These are phyloP conservation scores for Trametes cingulata DNA, from an alignment of 768 basidiomycete genomes.

Conservation along the genomic window DNA sequence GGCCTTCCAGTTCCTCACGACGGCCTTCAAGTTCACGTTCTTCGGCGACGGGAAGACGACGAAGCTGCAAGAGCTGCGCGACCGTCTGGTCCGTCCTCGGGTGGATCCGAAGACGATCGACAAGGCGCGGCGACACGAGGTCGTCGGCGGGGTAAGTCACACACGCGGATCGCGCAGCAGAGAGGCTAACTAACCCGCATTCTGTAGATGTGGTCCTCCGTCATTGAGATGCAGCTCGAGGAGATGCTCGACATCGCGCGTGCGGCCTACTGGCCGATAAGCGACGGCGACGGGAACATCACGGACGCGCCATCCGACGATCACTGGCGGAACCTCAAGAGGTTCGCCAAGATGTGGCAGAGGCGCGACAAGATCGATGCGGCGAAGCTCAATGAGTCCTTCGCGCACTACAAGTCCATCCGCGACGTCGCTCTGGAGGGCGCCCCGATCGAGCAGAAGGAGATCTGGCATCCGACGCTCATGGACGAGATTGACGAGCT, in stretches of 20 bases:
- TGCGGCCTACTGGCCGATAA: not conserved
- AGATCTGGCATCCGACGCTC: not conserved
- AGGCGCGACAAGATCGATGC: not conserved
- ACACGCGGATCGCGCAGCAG: not conserved
- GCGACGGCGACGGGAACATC: not conserved
- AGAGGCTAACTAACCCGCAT: not conserved
- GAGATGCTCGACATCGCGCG: not conserved
- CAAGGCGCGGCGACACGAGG: not conserved
- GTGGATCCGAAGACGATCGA: not conserved
- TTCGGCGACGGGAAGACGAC: not conserved
- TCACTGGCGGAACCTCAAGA: too few species aligned
- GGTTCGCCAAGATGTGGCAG: not conserved
- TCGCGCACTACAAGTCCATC: not conserved
- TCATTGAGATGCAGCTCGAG: not conserved
- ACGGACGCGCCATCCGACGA: too few species aligned
- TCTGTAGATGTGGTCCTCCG: not conserved
- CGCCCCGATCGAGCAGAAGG: not conserved
- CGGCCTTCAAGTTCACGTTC: not conserved
- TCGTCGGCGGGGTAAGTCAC: not conserved
- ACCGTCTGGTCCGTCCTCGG: not conserved
- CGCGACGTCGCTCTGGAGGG: too few species aligned
- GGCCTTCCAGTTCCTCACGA: not conserved
- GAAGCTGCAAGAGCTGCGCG: not conserved
- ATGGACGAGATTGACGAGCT: not conserved
- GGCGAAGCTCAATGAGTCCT: not conserved